Percentiles rank a stretch among this genome's conserved stretches.
phyloP scores from a whole-genome alignment of 2,329 filamentous ascomycete genomes.

The Canariomyces notabilis region DNA sequence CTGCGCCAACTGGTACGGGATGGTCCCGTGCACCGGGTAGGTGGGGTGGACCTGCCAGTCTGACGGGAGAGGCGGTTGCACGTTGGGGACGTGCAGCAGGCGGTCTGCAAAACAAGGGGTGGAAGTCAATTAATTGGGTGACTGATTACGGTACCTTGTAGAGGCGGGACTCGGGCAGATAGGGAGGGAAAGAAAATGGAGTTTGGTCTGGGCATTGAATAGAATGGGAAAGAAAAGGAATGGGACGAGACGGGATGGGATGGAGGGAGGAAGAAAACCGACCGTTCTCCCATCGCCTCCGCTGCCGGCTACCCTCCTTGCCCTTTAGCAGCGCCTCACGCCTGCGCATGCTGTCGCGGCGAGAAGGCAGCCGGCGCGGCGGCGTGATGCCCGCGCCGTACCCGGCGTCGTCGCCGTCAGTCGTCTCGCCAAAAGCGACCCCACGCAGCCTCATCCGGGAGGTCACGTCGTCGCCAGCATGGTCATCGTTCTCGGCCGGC shows the following conservation, averaged over 20 bases:
- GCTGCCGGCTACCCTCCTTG: conserved; percentile 81
- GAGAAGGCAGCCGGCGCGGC: conserved; percentile 42
- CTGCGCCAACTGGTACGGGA: conserved; percentile 85
- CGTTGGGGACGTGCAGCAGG: conserved; percentile 80
- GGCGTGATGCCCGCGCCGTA: conserved; percentile 27
- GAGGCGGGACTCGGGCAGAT: no score
- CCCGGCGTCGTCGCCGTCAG: conserved; percentile 4
- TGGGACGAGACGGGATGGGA: no score
- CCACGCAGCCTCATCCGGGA: conserved; percentile 23
- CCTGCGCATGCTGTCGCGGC: conserved; percentile 51
- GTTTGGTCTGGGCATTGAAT: background rate
- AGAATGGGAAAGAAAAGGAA: background rate
- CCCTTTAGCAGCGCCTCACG: conserved; percentile 79
- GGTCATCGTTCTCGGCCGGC: no score
- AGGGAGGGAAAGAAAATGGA: background rate
- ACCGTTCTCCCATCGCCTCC: conserved; percentile 96
- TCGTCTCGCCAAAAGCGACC: conserved; percentile 22
- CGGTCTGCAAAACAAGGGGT: conserved; percentile 54
- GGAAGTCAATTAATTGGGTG: no score
- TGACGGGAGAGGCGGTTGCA: conserved; percentile 69
- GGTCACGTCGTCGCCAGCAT: background rate
- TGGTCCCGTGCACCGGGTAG: conserved; percentile 62
- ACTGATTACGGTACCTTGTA: no score
- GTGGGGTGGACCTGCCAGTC: conserved; percentile 85
- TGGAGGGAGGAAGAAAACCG: conserved; percentile 27